These are phyloP conservation scores for Biscogniauxia mediterranea DNA, from an alignment of 2,329 filamentous ascomycete species.

Conservation along the genomic window DNA sequence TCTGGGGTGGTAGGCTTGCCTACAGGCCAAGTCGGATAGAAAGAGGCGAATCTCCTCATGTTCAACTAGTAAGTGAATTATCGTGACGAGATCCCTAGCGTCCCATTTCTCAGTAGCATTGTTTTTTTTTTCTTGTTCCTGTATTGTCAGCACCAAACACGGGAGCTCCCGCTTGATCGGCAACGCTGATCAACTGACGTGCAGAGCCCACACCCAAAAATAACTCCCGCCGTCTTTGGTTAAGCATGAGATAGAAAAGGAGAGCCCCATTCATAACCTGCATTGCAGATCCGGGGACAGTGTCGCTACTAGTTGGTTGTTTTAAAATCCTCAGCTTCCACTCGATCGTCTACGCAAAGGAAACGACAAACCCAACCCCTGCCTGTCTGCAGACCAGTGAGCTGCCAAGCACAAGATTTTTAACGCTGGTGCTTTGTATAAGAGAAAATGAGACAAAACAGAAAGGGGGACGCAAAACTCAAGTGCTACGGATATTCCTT, in stretches of 20 bases:
- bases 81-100: not conserved
- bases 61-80: not conserved
- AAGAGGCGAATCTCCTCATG: not conserved
- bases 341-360: not conserved
- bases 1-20: not conserved
- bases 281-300: not conserved
- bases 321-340: not conserved
- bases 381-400: not conserved
- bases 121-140: not conserved
- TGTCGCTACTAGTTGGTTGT: not conserved
- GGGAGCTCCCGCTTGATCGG: not conserved
- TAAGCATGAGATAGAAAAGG: not conserved
- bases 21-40: not conserved
- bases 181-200: not conserved
- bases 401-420: not conserved
- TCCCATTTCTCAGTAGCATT: not conserved
- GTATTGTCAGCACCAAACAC: not conserved
- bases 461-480: not conserved
- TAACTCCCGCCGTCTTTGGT: not conserved
- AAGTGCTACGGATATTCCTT: not conserved
- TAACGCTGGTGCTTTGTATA: not conserved
- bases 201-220: not conserved
- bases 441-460: not conserved
- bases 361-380: not conserved
- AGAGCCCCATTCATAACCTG: not conserved